phyloP scores from a whole-genome alignment of 2,329 filamentous ascomycete genomes.

The Botryotinia narcissicola region DNA sequence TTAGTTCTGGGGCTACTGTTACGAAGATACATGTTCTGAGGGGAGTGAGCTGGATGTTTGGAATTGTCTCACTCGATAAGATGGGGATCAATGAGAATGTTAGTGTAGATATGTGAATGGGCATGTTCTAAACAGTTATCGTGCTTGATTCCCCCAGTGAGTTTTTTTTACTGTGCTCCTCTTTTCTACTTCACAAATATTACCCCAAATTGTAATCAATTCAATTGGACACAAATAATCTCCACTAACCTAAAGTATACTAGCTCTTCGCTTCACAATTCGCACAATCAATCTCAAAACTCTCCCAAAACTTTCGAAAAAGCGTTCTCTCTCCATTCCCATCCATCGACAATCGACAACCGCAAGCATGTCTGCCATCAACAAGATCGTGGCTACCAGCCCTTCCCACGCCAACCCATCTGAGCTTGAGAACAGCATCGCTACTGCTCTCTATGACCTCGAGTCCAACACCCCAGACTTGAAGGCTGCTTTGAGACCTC shows the following conservation, averaged over 20 bases:
- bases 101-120: neutral
- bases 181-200: neutral
- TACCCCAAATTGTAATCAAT: neutral
- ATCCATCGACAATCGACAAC: conserved; percentile 29
- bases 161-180: neutral
- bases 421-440: conserved; percentile 96
- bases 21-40: neutral
- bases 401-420: conserved; percentile 93
- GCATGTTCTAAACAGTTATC: neutral
- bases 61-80: neutral
- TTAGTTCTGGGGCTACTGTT: neutral
- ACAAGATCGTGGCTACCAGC: conserved; percentile 99
- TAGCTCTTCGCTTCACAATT: conserved; percentile 11
- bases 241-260: neutral
- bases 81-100: neutral
- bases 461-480: conserved; percentile 99
- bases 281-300: conserved; percentile 14
- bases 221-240: neutral
- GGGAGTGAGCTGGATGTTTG: neutral
- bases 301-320: conserved; percentile 10
- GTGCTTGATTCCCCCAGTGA: neutral
- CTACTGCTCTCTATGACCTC: conserved; percentile 95
- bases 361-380: conserved; percentile 70
- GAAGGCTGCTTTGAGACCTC: conserved; percentile 90
- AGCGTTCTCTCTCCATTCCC: conserved; percentile 17